Evolutionary conservation across 2,329 filamentous ascomycete genomes (phyloP), one percentile per base, ranked within the genome.

Genomic region (Aspergillus tamarii): DNA sequence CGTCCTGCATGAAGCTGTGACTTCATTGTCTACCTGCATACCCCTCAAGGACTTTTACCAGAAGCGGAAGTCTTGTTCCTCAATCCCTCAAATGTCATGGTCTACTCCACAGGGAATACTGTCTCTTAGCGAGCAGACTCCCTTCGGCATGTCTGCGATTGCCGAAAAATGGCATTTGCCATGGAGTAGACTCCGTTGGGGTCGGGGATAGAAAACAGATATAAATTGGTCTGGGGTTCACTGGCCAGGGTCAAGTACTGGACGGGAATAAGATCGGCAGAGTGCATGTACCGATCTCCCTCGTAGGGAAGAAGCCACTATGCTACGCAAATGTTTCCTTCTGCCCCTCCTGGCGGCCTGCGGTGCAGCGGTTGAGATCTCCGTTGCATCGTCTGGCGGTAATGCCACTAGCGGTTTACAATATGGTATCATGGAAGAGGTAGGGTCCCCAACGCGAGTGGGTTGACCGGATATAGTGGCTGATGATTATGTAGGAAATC

Each of bases 341-440:
- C 41, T 74, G 62, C 64, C 72, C 1, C 60, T 74, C 48, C 57
- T 74, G 64, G 72, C 72, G n/a, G 67, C 69, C 4, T 68, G 65
- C 54, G 59, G 66, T 58, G 65, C 70, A 8, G 72, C 72, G 12
- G 70, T 73, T 45, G 60, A 70, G 11, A 72, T 74, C 26, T 70
- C 72, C 3, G 72, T 74, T 53, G 69, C 72, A 3, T 71, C 70
- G n/a, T 72, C 70, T 21, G 73, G 73, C 1, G 73, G 73, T 6
- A 75, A 74, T 68, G 66, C 59, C 14, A 74, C 72, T 2, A 68
- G 66, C 6, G 65, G 62, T 54, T 50, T 74, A 26, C 72, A 73
- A 57, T 75, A 75, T 72, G 73, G 73, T 41, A 68, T 69, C 1
- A 75, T 75, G 73, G 70, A 73, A 65, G 73, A 75, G 70, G 73